phyloP scores from a whole-genome alignment of 2,329 filamentous ascomycete genomes.

The Xylaria sp. region DNA sequence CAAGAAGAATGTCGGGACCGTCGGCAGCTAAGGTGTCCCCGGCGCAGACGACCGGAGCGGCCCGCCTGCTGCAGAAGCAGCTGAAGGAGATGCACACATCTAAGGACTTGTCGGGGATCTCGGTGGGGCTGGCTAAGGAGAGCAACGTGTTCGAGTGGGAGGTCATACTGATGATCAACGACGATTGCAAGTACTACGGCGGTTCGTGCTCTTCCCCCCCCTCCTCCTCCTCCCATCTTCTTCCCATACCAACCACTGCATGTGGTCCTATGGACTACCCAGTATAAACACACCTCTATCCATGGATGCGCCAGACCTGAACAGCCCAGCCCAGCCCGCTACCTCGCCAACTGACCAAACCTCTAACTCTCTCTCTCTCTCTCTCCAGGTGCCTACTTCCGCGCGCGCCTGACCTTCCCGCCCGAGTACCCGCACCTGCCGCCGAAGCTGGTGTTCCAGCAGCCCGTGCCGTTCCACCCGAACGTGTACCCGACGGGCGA shows the following conservation, averaged over 20 bases:
- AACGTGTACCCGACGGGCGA: conserved; percentile 88
- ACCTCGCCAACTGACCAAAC: not conserved
- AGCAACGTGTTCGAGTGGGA: conserved; percentile 97
- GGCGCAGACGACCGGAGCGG: conserved; percentile 58
- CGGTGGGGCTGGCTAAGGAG: conserved; percentile 82
- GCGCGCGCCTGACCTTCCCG: conserved; percentile 82
- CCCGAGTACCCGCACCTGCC: conserved; percentile 83
- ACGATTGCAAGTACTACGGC: conserved; percentile 91
- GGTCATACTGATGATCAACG: conserved; percentile 97
- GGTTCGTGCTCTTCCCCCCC: conserved; percentile 55
- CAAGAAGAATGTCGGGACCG: conserved; percentile 39
- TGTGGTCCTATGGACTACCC: too few species aligned
- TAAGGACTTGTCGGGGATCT: conserved; percentile 92
- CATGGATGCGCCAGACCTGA: too few species aligned
- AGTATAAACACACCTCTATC: too few species aligned
- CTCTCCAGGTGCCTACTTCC: conserved; percentile 81
- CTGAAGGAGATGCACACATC: conserved; percentile 92
- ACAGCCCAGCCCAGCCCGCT: too few species aligned
- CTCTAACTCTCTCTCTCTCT: not conserved
- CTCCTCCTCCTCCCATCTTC: not conserved
- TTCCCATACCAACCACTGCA: not conserved
- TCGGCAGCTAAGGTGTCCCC: conserved; percentile 53
- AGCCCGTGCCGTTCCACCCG: conserved; percentile 85
- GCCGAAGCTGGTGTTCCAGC: conserved; percentile 84
- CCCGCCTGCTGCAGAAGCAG: conserved; percentile 77